A percentile compares a stretch with the other conserved stretches of the same genome.
Conservation (phyloP, 768 basidiomycete species). For the Hygrocybe coccinea region DNA sequence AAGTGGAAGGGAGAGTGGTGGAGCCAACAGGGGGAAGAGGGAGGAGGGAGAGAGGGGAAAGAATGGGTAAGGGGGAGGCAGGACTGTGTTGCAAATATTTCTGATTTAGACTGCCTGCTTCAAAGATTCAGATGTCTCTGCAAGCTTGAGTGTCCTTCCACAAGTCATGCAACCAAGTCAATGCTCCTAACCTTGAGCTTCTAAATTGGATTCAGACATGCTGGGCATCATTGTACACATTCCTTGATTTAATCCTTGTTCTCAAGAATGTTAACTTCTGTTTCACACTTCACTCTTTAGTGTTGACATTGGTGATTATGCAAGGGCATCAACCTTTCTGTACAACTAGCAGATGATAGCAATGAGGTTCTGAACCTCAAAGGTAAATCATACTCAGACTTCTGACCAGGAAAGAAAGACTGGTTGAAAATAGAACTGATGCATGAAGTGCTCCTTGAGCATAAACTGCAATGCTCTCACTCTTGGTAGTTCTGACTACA, state of each 20-base stretch:
- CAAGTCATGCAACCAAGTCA: conserved; percentile 5
- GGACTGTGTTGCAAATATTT: too few relatives aligned
- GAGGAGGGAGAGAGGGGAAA: too few relatives aligned
- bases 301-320: neutral
- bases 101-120: too few relatives aligned
- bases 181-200: conserved; percentile 5
- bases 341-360: conserved; percentile 14
- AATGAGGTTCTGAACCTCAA: conserved; percentile 10
- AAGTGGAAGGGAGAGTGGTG: too few relatives aligned
- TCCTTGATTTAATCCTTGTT: conserved; percentile 7
- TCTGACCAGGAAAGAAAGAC: conserved; percentile 4
- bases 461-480: too few relatives aligned
- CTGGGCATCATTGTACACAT: conserved; percentile 17
- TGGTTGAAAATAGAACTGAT: conserved; percentile 12
- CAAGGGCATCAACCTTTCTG: conserved; percentile 11
- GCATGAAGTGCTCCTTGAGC: conserved; percentile 9
- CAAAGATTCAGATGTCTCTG: conserved; percentile 16
- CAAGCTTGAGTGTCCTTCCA: conserved; percentile 15
- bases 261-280: neutral
- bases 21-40: too few relatives aligned
- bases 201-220: conserved; percentile 13
- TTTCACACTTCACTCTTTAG: too few relatives aligned
- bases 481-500: too few relatives aligned
- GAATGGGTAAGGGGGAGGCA: too few relatives aligned
- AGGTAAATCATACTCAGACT: conserved; percentile 13